Evolutionary conservation across 139 green algal species (phyloP).

Genomic region (Coelastrella sp.): DNA sequence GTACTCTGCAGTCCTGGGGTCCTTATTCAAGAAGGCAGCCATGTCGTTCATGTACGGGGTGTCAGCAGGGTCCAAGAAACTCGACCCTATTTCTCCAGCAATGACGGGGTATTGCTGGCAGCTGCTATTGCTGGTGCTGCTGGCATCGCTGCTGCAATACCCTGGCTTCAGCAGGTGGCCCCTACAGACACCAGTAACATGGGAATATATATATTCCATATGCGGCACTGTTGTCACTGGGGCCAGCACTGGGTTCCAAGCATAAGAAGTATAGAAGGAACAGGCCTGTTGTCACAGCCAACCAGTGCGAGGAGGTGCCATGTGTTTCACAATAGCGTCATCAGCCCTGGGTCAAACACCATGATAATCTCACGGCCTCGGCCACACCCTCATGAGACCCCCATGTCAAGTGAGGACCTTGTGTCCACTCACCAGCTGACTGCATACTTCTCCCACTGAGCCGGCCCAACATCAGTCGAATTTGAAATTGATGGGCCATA

Average conservation of each 20-base stretch:
- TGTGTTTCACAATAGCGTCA: too few relatives aligned
- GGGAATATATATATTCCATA: background rate
- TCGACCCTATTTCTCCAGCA: constrained; percentile 10
- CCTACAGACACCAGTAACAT: background rate
- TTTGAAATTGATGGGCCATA: background rate
- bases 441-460: constrained; percentile 29
- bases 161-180: background rate
- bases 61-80: constrained; percentile 19
- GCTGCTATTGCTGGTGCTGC: background rate
- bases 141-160: background rate
- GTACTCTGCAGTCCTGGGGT: background rate
- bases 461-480: background rate
- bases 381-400: too few relatives aligned
- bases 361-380: too few relatives aligned
- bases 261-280: too few relatives aligned
- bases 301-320: too few relatives aligned
- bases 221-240: too few relatives aligned
- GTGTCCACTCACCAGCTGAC: background rate
- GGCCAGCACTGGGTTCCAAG: too few relatives aligned
- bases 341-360: too few relatives aligned
- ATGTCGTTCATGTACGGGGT: constrained; percentile 23
- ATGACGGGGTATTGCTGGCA: constrained; percentile 18
- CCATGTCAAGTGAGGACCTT: too few relatives aligned
- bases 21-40: background rate
- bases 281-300: too few relatives aligned